Evolutionary conservation across 2,329 filamentous ascomycete genomes (phyloP).

Genomic region (Trichoderma endophyticum): DNA sequence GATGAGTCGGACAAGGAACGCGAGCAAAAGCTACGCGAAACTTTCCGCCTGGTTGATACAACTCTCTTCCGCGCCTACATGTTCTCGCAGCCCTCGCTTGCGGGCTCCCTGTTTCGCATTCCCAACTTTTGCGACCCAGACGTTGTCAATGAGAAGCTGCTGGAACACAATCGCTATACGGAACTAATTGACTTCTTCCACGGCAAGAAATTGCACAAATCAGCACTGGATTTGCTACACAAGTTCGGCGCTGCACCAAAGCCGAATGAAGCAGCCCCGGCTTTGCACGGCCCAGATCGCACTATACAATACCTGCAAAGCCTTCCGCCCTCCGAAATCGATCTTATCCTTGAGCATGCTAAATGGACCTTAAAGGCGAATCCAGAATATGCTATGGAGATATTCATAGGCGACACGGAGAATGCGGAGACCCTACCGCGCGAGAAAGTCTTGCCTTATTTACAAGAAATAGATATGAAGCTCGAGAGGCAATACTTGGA

Average conservation of each 20-base stretch:
- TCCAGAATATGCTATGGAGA: slow-evolving; percentile 78
- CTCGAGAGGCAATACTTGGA: slow-evolving; percentile 83
- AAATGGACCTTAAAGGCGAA: slow-evolving; percentile 78
- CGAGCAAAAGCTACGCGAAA: slow-evolving; percentile 67
- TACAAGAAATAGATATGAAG: slow-evolving; percentile 64
- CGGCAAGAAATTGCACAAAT: slow-evolving; percentile 86
- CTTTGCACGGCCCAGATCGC: slow-evolving; percentile 73
- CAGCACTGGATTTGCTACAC: slow-evolving; percentile 77
- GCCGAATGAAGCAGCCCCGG: slow-evolving; percentile 48
- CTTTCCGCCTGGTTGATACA: slow-evolving; percentile 85
- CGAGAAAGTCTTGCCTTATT: slow-evolving; percentile 69
- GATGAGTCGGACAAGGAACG: slow-evolving; percentile 58
- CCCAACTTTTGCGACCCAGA: slow-evolving; percentile 96
- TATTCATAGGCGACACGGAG: slow-evolving; percentile 89
- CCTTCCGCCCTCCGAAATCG: slow-evolving; percentile 80
- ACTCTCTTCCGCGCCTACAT: slow-evolving; percentile 93
- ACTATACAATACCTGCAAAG: slow-evolving; percentile 90
- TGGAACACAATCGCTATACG: slow-evolving; percentile 83
- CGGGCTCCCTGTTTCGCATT: slow-evolving; percentile 87
- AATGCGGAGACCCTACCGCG: slow-evolving; percentile 89
- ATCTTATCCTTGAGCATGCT: slow-evolving; percentile 86
- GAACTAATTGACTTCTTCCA: slow-evolving; percentile 97
- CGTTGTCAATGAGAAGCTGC: slow-evolving; percentile 88
- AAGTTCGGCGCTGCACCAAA: slow-evolving; percentile 68
- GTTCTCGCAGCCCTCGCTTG: slow-evolving; percentile 81